Conservation (phyloP, 352 stramenopile genomes). For the Phytophthora niederhauseri region DNA sequence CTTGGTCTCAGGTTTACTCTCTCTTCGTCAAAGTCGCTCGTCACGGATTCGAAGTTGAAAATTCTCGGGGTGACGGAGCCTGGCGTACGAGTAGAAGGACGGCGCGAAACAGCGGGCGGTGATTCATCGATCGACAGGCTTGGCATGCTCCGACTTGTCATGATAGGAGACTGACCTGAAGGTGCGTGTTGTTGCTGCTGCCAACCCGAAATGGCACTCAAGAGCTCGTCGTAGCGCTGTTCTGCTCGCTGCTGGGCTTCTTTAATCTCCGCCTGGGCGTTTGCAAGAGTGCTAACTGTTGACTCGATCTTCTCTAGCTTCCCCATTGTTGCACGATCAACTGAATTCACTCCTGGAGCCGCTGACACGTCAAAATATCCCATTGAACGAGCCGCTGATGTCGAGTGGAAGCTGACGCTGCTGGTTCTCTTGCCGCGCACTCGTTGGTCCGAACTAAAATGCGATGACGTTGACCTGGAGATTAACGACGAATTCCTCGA, state of each 20-base stretch:
- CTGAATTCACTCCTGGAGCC: slow-evolving; percentile 12
- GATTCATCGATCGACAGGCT: slow-evolving; percentile 10
- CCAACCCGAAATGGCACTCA: slow-evolving; percentile 38
- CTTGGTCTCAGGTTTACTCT: not conserved
- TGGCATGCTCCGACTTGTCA: slow-evolving; percentile 15
- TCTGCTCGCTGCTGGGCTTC: slow-evolving; percentile 41
- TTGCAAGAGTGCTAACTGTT: slow-evolving; percentile 44
- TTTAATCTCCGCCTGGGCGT: slow-evolving; percentile 50
- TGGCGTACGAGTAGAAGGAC: slow-evolving; percentile 16
- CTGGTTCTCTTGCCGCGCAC: slow-evolving; percentile 16
- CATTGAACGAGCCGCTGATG: slow-evolving; percentile 1
- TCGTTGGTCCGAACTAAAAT: slow-evolving; percentile 19
- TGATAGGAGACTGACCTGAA: slow-evolving; percentile 1
- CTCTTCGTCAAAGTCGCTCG: slow-evolving; percentile 11
- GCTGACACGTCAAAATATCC: slow-evolving; percentile 3
- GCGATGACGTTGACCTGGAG: slow-evolving; percentile 17
- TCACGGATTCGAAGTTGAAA: slow-evolving; percentile 52
- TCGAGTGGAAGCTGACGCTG: slow-evolving; percentile 11
- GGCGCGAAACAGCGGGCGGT: not conserved
- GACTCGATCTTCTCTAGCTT: slow-evolving; percentile 64
- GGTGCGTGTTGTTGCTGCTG: slow-evolving; percentile 21
- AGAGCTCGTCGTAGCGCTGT: slow-evolving; percentile 45
- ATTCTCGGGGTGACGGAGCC: slow-evolving; percentile 30
- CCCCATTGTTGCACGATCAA: slow-evolving; percentile 24
- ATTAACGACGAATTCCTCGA: slow-evolving; percentile 19